phyloP scores from a whole-genome alignment of 2,329 filamentous ascomycete genomes.

The Chaetomiaceae sp. region DNA sequence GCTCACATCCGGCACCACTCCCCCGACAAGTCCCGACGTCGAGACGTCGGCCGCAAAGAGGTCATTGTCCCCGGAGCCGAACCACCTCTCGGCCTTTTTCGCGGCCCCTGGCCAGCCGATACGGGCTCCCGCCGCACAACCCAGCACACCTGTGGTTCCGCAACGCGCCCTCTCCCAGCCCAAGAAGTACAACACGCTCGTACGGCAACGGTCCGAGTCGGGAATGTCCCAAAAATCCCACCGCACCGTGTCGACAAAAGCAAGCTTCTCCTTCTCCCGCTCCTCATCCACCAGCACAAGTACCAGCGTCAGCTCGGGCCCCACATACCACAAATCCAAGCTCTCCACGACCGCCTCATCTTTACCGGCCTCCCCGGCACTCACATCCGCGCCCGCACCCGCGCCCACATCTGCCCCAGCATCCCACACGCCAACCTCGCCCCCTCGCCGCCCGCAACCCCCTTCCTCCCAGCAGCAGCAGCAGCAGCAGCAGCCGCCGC shows the following conservation, averaged over 20 bases:
- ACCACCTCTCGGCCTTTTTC: constrained; percentile 65
- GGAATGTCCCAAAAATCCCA: constrained; percentile 52
- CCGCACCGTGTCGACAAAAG: constrained; percentile 51
- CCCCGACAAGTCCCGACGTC: constrained; percentile 64
- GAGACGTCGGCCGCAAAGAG: constrained; percentile 36
- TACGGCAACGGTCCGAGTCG: constrained; percentile 37
- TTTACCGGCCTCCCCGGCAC: constrained; percentile 22
- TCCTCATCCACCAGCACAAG: constrained; percentile 53
- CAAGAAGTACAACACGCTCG: constrained; percentile 77
- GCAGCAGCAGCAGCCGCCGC: constrained; percentile 18
- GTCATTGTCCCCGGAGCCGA: constrained; percentile 54
- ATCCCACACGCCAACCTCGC: constrained; percentile 9
- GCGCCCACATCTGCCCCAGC: neutral
- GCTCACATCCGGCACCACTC: constrained; percentile 51
- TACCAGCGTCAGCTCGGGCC: constrained; percentile 36
- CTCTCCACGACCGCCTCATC: constrained; percentile 22
- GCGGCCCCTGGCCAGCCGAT: constrained; percentile 41
- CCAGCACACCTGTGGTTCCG: constrained; percentile 64
- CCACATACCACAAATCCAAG: constrained; percentile 26
- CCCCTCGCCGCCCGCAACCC: too few relatives aligned
- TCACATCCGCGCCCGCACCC: neutral
- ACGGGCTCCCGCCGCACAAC: constrained; percentile 33
- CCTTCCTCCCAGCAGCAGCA: constrained; percentile 16
- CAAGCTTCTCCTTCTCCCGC: constrained; percentile 52
- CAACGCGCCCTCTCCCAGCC: constrained; percentile 80